Percentiles rank a stretch among this genome's conserved stretches.
Evolutionary conservation across 1,139 yeast species (phyloP).

Genomic region (Protomyces macrosporus): DNA sequence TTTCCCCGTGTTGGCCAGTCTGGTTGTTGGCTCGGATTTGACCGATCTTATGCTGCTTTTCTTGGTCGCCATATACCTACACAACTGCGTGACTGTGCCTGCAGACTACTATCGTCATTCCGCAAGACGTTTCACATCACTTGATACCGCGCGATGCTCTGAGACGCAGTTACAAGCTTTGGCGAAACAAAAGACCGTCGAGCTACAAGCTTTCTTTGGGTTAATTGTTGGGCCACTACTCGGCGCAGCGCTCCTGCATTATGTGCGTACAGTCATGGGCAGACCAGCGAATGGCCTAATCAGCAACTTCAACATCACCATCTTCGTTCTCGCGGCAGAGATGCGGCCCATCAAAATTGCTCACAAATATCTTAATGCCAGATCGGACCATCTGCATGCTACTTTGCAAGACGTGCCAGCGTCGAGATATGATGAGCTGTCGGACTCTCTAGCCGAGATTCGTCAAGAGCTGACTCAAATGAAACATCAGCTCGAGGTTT

Average conservation of each 20-base stretch:
- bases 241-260: constrained; percentile 29
- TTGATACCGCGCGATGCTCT: constrained; percentile 1
- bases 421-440: not conserved
- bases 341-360: constrained; percentile 20
- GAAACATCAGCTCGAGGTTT: not conserved
- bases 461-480: not conserved
- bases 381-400: constrained; percentile 18
- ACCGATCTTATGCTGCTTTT: constrained; percentile 15
- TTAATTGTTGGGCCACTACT: constrained; percentile 29
- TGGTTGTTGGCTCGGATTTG: constrained; percentile 19
- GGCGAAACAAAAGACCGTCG: not conserved
- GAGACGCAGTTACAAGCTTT: not conserved
- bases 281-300: constrained; percentile 28
- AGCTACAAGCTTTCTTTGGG: constrained; percentile 16
- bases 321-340: constrained; percentile 30
- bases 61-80: constrained; percentile 21
- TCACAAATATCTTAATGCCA: not conserved
- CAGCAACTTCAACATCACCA: constrained; percentile 30
- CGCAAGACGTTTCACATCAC: constrained; percentile 1
- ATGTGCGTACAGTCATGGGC: constrained; percentile 25
- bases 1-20: constrained; percentile 18
- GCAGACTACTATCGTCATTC: constrained; percentile 17
- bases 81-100: constrained; percentile 24
- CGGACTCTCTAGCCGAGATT: not conserved
- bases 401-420: constrained; percentile 10